phyloP scores from a whole-genome alignment of 2,329 filamentous ascomycete genomes.

The Venturia asperata region DNA sequence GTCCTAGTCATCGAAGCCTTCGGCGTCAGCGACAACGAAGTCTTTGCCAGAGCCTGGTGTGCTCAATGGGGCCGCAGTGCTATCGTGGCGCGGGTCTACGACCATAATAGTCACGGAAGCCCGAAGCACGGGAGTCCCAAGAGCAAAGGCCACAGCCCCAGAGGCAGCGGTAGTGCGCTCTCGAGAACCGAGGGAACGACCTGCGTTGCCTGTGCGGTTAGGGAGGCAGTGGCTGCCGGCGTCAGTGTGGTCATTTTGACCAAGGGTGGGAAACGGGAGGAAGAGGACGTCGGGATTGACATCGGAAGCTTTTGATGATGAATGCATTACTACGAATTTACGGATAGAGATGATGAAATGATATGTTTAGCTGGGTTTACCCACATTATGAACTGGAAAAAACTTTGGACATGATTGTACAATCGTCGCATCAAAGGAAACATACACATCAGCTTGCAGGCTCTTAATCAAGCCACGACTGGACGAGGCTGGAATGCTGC shows the following conservation, averaged over 20 bases:
- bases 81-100: constrained; percentile 59
- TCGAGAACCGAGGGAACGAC: constrained; percentile 34
- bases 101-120: constrained; percentile 24
- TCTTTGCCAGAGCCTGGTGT: constrained; percentile 70
- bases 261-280: constrained; percentile 39
- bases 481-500: background rate
- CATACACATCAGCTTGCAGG: background rate
- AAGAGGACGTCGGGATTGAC: constrained; percentile 31
- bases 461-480: background rate
- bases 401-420: background rate
- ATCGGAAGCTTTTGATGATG: constrained; percentile 12
- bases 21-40: constrained; percentile 67
- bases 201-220: constrained; percentile 66
- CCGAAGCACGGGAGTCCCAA: constrained; percentile 2
- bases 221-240: constrained; percentile 68
- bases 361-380: background rate
- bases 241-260: constrained; percentile 64
- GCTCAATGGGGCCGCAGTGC: constrained; percentile 67
- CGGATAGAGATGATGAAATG: constrained; percentile 4
- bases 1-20: constrained; percentile 67
- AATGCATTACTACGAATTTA: constrained; percentile 10
- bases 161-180: constrained; percentile 3
- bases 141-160: constrained; percentile 8
- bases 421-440: background rate
- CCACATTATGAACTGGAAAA: background rate